Evolutionary conservation across 164 flowering plant species (phyloP).

Genomic region (Kingdonia uniflora): DNA sequence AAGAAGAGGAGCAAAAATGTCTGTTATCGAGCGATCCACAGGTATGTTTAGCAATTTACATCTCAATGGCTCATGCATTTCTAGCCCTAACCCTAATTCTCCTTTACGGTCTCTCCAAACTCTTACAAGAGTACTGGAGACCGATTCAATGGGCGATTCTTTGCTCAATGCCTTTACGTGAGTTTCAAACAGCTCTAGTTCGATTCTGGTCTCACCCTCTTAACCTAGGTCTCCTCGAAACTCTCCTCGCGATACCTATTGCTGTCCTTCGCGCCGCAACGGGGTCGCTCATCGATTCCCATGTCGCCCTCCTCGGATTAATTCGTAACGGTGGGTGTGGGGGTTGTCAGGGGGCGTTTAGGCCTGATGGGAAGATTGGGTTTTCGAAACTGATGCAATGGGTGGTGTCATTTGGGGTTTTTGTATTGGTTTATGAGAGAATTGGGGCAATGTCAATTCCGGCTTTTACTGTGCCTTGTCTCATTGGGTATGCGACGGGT

Average conservation of each 20-base stretch:
- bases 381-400: conserved; percentile 18
- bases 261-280: conserved; percentile 13
- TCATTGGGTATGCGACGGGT: conserved; percentile 12
- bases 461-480: conserved; percentile 6
- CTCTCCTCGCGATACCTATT: conserved; percentile 14
- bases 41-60: conserved; percentile 15
- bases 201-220: conserved; percentile 16
- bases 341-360: too few species aligned
- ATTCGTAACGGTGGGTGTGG: conserved; percentile 4
- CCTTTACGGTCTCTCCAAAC: conserved; percentile 9
- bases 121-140: conserved; percentile 14
- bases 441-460: conserved; percentile 8
- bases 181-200: conserved; percentile 13
- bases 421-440: conserved; percentile 11
- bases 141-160: conserved; percentile 22
- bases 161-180: conserved; percentile 19
- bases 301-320: conserved; percentile 12
- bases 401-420: conserved; percentile 13
- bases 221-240: conserved; percentile 14
- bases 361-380: conserved; percentile 7
- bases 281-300: conserved; percentile 15
- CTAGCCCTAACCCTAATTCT: conserved; percentile 11
- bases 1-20: too few species aligned
- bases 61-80: conserved; percentile 18
- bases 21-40: conserved; percentile 7